Conservation (phyloP, 805 yeast species). For the Cyberlindnera xishuangbannaensis region DNA sequence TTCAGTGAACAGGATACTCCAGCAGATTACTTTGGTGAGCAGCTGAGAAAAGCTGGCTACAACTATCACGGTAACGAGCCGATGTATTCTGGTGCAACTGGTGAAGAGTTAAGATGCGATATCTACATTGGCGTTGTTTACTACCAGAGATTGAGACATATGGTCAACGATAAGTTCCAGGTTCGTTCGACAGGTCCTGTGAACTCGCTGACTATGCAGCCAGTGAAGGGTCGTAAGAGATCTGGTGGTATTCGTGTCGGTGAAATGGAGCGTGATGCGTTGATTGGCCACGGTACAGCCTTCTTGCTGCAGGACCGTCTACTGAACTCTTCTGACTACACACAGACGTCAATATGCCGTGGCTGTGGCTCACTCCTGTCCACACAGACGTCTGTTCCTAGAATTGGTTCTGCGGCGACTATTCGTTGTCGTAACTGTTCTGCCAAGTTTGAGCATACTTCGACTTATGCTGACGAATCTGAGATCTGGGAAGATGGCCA, state of each 20-base stretch:
- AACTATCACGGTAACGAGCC: conserved; percentile 99
- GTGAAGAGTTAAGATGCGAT: conserved; percentile 94
- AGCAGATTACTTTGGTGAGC: conserved; percentile 96
- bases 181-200: conserved; percentile 99
- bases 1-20: conserved; percentile 91
- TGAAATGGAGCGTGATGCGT: conserved; percentile 99
- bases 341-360: conserved; percentile 86
- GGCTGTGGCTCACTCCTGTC: conserved; percentile 89
- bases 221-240: conserved; percentile 98
- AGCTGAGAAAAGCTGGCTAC: conserved; percentile 80
- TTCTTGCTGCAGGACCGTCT: conserved; percentile 91
- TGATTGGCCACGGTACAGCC: conserved; percentile 97
- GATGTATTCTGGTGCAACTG: conserved; percentile 97
- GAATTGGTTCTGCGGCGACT: conserved; percentile 75
- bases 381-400: conserved; percentile 86
- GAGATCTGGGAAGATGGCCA: conserved; percentile 97
- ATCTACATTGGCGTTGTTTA: conserved; percentile 95
- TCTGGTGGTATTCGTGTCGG: conserved; percentile 99
- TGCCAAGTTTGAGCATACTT: conserved; percentile 52
- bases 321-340: conserved; percentile 91
- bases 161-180: conserved; percentile 99
- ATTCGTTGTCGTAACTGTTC: conserved; percentile 93
- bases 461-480: conserved; percentile 53
- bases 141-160: conserved; percentile 96
- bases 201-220: conserved; percentile 95